Evolutionary conservation across 2,329 filamentous ascomycete genomes (phyloP).

Genomic region (Fusarium penzigii): DNA sequence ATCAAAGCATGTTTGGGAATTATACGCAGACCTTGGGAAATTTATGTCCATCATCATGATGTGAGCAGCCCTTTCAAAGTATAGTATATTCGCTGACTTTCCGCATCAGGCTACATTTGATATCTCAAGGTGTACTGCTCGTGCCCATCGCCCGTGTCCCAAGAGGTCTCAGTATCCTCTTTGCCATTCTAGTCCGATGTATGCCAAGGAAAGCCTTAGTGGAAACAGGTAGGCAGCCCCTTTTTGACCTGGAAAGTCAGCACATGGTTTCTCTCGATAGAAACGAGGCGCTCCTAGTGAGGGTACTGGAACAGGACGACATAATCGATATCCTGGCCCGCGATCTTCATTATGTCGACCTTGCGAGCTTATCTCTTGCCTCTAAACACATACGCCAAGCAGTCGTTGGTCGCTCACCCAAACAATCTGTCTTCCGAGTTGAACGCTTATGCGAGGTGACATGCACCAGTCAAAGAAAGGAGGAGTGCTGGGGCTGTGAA

Average conservation of each 20-base stretch:
- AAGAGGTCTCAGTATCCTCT: neutral
- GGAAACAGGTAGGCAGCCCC: neutral
- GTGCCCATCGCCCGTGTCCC: neutral
- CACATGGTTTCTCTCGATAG: neutral
- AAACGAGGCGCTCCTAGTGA: rapidly evolving
- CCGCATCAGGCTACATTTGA: neutral
- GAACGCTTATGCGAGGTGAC: constrained; percentile 3
- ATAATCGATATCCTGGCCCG: neutral
- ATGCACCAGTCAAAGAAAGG: constrained; percentile 1
- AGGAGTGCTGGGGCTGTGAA: constrained; percentile 15
- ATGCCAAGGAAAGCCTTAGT: neutral
- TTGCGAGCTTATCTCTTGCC: constrained; percentile 5
- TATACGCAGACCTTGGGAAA: constrained; percentile 5
- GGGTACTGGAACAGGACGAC: neutral
- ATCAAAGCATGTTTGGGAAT: neutral
- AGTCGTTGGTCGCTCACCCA: neutral
- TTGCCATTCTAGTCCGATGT: neutral
- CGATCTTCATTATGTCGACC: constrained; percentile 9
- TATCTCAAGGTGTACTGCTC: neutral
- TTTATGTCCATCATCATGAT: constrained; percentile 12
- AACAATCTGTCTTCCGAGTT: neutral
- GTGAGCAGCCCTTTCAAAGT: neutral
- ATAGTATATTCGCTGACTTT: too few relatives aligned
- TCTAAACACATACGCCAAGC: constrained; percentile 6
- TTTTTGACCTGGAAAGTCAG: neutral